These are phyloP conservation scores for Lasiosphaeris hirsuta DNA, from an alignment of 495 filamentous ascomycete species.

Conservation along the genomic window DNA sequence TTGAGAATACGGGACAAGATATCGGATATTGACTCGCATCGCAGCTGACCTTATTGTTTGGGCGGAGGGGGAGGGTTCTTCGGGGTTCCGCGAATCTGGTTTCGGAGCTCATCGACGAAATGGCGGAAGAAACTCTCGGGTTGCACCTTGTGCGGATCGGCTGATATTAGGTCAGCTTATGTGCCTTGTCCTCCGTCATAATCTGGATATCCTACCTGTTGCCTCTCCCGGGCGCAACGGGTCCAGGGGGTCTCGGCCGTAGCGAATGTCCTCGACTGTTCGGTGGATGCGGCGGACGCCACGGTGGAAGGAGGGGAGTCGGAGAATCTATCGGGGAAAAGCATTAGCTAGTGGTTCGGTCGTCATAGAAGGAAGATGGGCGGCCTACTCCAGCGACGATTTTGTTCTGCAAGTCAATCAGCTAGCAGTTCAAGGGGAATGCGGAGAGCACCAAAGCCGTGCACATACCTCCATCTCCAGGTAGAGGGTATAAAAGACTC, in stretches of 20 bases:
- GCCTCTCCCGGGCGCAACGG: constrained; percentile 43
- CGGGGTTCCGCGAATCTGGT: constrained; percentile 35
- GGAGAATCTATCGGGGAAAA: constrained; percentile 29
- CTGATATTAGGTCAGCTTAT: background rate
- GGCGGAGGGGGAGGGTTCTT: constrained; percentile 17
- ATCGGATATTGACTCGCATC: no score
- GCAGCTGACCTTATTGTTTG: no score
- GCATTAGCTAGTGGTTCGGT: background rate
- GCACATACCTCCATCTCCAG: constrained; percentile 17
- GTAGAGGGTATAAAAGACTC: constrained; percentile 11
- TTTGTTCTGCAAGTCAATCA: constrained; percentile 21
- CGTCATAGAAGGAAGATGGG: background rate
- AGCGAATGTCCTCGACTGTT: constrained; percentile 34
- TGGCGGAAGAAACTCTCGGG: constrained; percentile 28
- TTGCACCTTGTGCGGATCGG: constrained; percentile 10
- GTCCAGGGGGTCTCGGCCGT: constrained; percentile 41
- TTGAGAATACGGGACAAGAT: no score
- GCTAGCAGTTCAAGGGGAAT: background rate
- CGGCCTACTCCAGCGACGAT: constrained; percentile 30
- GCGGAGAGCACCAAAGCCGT: background rate
- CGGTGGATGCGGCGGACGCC: constrained; percentile 40
- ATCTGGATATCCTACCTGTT: constrained; percentile 24
- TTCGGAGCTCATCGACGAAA: constrained; percentile 38
- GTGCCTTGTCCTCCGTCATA: background rate
- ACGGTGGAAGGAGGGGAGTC: constrained; percentile 32